Percentiles rank a stretch among this genome's conserved stretches.
Evolutionary conservation across 352 stramenopile species (phyloP).

Genomic region (Plasmopara viticola): DNA sequence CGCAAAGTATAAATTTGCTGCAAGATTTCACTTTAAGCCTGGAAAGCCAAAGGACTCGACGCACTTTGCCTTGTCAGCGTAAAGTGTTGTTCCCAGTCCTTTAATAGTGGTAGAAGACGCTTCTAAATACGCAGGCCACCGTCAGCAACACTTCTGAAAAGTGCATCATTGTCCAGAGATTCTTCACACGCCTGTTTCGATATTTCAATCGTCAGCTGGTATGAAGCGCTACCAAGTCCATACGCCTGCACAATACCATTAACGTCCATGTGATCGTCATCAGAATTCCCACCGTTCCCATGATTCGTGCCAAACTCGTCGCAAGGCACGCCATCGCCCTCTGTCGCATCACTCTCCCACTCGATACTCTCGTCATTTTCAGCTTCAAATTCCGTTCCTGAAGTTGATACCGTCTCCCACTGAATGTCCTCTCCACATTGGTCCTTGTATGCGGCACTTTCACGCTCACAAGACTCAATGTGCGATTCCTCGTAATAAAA

Average conservation of each 20-base stretch:
- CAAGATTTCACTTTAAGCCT: constrained; percentile 17
- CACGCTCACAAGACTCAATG: background rate
- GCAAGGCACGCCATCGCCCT: background rate
- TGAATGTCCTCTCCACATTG: constrained; percentile 9
- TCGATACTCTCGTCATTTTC: constrained; percentile 18
- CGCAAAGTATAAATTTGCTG: constrained; percentile 25
- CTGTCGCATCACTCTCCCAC: constrained; percentile 16
- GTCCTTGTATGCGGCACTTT: background rate
- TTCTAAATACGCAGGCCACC: constrained; percentile 55
- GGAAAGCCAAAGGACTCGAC: constrained; percentile 1
- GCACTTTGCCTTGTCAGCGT: constrained; percentile 11
- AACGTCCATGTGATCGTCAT: constrained; percentile 48
- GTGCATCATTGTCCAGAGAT: constrained; percentile 59
- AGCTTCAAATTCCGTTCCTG: background rate
- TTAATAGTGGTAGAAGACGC: constrained; percentile 58
- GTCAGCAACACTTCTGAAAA: constrained; percentile 50
- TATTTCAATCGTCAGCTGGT: constrained; percentile 66
- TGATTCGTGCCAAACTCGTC: background rate
- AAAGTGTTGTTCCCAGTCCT: constrained; percentile 46
- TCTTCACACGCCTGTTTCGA: constrained; percentile 48
- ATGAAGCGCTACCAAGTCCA: constrained; percentile 66
- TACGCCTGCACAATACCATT: constrained; percentile 76
- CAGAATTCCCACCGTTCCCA: constrained; percentile 4
- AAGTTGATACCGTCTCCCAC: constrained; percentile 18
- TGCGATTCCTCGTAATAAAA: background rate